Base-by-base conservation (phyloP, 148 eudicot species). In the Fagopyrum esculentum region DNA sequence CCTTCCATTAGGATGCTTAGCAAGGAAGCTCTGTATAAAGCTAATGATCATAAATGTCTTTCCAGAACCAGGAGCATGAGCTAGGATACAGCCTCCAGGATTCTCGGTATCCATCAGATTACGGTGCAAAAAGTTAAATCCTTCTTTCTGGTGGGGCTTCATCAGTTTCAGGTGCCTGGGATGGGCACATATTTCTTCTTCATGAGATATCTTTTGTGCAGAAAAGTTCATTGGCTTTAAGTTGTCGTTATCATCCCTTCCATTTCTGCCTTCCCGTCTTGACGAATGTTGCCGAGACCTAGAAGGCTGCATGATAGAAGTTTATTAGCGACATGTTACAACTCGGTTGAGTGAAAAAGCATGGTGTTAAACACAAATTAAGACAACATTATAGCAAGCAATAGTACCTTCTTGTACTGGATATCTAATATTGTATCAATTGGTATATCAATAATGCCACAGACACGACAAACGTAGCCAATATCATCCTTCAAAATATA, bases 51-150 rank as follows among this genome's bases (percentile, higher is more conserved):
- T 91, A 61, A 93, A 93, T 3, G 97, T 93, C 79, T 93, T 93
- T n/a, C 98, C 98, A 47, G 98, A 93, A 15, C 98, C 98, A 45
- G 98, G 98, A 75, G 97, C 98, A 81, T 93, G 98, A 26, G 98
- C 98, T 84, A 93, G 75, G 55, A 93, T 93, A 75, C 98, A 93
- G 57, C 98, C 98, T 43, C 98, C 90, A 12, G 98, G 97, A 69
- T 88, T 87, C 73, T 91, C 93, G 13, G 83, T 72, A 46, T 76
- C 73, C 45, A 91, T 81, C 79, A 93, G 75, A 81, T 93, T 93
- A 77, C 89, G 86, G 9, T 84, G 74, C 9, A 91, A 84, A 73
- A 93, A 93, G 74, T 91, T 91, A 66, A 93, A 93, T 3, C 98
- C 97, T 75, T 91, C 98, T 57, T 86, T 50, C 78, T 93, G 98